These are phyloP conservation scores for Globisporangium ultimum DNA, from an alignment of 352 stramenopile species.

Conservation along the genomic window DNA sequence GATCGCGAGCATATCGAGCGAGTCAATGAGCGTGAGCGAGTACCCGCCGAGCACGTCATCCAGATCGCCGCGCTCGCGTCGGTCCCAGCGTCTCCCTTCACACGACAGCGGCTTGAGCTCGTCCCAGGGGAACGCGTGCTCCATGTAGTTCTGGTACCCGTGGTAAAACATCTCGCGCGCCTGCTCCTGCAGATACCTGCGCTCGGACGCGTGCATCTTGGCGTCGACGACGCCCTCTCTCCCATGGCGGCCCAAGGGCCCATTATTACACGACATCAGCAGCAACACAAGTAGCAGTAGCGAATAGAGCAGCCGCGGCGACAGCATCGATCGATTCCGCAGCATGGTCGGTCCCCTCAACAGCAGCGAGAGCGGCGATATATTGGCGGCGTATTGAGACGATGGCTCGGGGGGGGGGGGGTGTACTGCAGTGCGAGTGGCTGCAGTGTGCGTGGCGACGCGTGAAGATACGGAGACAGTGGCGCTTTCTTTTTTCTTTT, in stretches of 20 bases:
- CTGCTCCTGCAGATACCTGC: conserved; percentile 60
- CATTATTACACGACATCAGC: background rate
- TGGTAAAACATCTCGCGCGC: conserved; percentile 89
- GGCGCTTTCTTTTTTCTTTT: no score
- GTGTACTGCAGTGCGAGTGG: no score
- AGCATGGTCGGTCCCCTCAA: no score
- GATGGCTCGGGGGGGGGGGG: no score
- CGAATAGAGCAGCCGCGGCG: no score
- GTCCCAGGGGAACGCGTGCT: conserved; percentile 84
- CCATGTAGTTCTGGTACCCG: conserved; percentile 85
- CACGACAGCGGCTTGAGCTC: conserved; percentile 86
- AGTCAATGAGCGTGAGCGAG: conserved; percentile 86
- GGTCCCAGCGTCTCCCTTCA: conserved; percentile 72
- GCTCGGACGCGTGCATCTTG: conserved; percentile 71
- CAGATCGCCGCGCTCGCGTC: conserved; percentile 74
- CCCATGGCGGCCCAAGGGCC: background rate
- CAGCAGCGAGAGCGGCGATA: no score
- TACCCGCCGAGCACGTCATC: conserved; percentile 84
- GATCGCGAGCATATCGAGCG: conserved; percentile 87
- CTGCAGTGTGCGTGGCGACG: no score
- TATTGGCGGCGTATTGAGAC: no score
- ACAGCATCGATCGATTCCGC: no score
- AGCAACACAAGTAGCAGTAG: background rate
- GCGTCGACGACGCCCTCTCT: conserved; percentile 6
- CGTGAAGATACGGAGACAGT: no score